A percentile compares a stretch with the other conserved stretches of the same genome.
These are phyloP conservation scores for Phytophthora europaea DNA, from an alignment of 352 stramenopile species.

Conservation along the genomic window DNA sequence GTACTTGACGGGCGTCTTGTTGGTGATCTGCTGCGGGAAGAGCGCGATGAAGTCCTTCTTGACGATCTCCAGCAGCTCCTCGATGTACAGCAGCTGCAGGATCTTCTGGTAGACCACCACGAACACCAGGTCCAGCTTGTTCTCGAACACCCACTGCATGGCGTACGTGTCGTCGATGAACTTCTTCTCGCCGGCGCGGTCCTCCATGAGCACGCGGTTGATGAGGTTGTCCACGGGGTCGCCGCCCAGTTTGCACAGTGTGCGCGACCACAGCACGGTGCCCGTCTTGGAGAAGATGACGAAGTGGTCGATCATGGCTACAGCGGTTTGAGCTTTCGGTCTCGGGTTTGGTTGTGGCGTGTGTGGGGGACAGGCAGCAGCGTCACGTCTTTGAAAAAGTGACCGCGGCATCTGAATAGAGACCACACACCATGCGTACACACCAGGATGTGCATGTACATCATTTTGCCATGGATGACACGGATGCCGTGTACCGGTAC, in stretches of 20 bases:
- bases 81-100: constrained; percentile 92
- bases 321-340: not conserved
- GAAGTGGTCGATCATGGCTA: constrained; percentile 93
- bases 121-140: constrained; percentile 93
- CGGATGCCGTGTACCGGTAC: constrained; percentile 55
- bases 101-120: constrained; percentile 95
- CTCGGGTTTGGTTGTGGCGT: constrained; percentile 14
- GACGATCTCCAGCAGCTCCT: constrained; percentile 92
- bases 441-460: constrained; percentile 5
- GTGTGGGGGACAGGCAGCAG: not conserved
- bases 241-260: constrained; percentile 86
- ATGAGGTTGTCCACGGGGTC: constrained; percentile 92
- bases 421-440: constrained; percentile 29
- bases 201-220: constrained; percentile 91
- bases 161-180: constrained; percentile 89
- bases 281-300: constrained; percentile 93
- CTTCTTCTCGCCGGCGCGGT: constrained; percentile 87
- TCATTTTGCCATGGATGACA: constrained; percentile 15
- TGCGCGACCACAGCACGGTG: constrained; percentile 91
- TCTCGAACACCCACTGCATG: constrained; percentile 94
- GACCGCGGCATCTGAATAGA: not conserved
- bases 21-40: constrained; percentile 82
- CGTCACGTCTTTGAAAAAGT: constrained; percentile 25
- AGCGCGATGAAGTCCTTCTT: constrained; percentile 84
- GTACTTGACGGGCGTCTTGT: constrained; percentile 80